Evolutionary conservation across 106 monocot genomes (phyloP).

Genomic region (Acanthochlamys bracteata): DNA sequence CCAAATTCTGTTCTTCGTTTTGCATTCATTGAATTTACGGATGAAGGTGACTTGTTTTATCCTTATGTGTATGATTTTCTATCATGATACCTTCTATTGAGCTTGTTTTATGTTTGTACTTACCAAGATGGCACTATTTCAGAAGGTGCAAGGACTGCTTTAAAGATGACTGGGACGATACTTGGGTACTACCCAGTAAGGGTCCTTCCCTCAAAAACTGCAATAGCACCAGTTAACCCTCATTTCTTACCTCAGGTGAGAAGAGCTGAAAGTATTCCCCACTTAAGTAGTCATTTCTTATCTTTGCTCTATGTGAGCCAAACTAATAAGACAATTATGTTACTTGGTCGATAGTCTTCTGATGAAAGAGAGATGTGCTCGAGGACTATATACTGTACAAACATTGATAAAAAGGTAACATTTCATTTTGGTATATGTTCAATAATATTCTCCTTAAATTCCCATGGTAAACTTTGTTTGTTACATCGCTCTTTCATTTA

Average conservation of each 20-base stretch:
- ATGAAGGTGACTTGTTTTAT: slow-evolving; percentile 27
- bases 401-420: slow-evolving; percentile 43
- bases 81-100: background rate
- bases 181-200: slow-evolving; percentile 44
- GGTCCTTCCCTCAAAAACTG: slow-evolving; percentile 50
- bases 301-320: background rate
- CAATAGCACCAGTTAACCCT: slow-evolving; percentile 38
- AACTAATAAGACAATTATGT: background rate
- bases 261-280: background rate
- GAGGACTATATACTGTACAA: slow-evolving; percentile 47
- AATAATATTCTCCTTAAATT: background rate
- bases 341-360: slow-evolving; percentile 23
- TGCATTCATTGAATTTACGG: slow-evolving; percentile 41
- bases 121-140: slow-evolving; percentile 10
- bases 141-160: slow-evolving; percentile 38
- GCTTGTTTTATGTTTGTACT: background rate
- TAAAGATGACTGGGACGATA: slow-evolving; percentile 32
- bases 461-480: background rate
- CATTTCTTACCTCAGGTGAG: slow-evolving; percentile 33
- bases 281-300: background rate
- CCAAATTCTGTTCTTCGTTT: slow-evolving; percentile 48
- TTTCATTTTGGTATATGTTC: background rate
- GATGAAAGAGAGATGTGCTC: slow-evolving; percentile 44
- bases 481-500: slow-evolving; percentile 3
- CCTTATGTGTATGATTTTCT: background rate